Base-by-base conservation (phyloP, 2,329 filamentous ascomycete species). In the Cordyceps tenuipes region DNA sequence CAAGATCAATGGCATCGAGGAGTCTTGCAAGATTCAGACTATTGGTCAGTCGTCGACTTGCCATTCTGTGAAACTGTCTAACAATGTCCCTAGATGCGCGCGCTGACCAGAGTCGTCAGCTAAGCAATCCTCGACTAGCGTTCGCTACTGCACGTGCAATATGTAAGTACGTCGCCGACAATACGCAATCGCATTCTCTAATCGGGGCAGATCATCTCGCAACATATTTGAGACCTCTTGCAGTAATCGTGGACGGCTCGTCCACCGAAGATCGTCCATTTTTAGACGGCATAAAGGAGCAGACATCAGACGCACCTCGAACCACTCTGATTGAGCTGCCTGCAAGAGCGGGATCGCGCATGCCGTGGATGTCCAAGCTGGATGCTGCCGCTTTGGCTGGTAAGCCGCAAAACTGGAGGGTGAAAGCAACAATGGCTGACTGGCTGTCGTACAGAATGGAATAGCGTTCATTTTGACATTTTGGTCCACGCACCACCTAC, bases 281-380 rank as follows among this genome's bases (percentile, higher is more conserved):
- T 64, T 73, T 82, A 26, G 76, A 77, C 13, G 86, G 81, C 0
- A 73, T 90, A 36, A 79, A 81, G 47, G 73, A 77, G 15, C 83
- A 85, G 66, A 75, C 83, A 0, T 72, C 73, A 2, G 73, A 73
- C 23, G 21, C 31, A 7, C 74, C 83, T 10, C 74, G 74, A 1
- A 77, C 82, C n/a, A 76, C 90, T 1, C 72, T 95, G 17, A 88
- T 97, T 57, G 86, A 90, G 69, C 77, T 97, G 23, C 90, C 92
- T 0, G 75, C 77, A 43, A 78, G 82, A 58, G 78, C 82, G 1
- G 79, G 79, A 29, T 82, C 87, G 58, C 80, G 83, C 43, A 80
- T 92, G 41, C 76, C 82, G 64, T 97, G 92, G 91, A 78, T 96
- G 46, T 84, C 89, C 0, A 84, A 86, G 63, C 78, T 97, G 13